Percentiles rank a stretch among this genome's conserved stretches.
Conservation (phyloP, 2,329 filamentous ascomycete genomes). For the Grosmannia penicillata region DNA sequence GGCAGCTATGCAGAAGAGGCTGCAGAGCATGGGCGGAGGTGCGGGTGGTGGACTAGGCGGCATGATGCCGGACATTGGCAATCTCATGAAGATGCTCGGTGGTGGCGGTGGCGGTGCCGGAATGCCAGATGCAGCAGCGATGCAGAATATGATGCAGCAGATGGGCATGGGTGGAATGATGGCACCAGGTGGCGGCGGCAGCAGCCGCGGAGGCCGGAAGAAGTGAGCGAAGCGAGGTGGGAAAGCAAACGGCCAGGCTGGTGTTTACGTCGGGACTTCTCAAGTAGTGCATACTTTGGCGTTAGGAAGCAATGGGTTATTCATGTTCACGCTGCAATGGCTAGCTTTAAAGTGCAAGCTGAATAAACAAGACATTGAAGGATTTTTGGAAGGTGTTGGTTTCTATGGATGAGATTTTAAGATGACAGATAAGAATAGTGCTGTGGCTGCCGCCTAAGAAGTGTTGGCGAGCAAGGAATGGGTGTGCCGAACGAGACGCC, state of each 20-base stretch:
- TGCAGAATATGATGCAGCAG: constrained; percentile 68
- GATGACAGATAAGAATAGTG: too few relatives aligned
- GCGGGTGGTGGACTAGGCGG: constrained; percentile 16
- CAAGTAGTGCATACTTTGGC: background rate
- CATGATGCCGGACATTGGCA: constrained; percentile 64
- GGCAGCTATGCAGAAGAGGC: constrained; percentile 90
- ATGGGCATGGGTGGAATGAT: constrained; percentile 45
- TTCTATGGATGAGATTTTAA: too few relatives aligned
- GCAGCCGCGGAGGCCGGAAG: constrained; percentile 9
- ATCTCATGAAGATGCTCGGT: constrained; percentile 85
- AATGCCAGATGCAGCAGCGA: constrained; percentile 59
- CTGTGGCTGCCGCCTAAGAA: too few relatives aligned
- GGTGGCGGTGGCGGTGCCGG: constrained; percentile 51
- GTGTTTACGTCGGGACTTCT: too few relatives aligned
- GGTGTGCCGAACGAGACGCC: too few relatives aligned
- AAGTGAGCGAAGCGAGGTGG: constrained; percentile 1
- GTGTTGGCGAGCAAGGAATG: too few relatives aligned
- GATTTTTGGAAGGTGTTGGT: too few relatives aligned
- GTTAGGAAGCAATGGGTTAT: background rate
- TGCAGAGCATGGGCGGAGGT: constrained; percentile 80
- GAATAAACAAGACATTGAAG: too few relatives aligned
- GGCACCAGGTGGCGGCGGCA: constrained; percentile 2
- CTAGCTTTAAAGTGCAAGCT: too few relatives aligned
- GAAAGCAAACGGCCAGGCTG: background rate
- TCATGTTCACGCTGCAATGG: background rate